phyloP scores from a whole-genome alignment of 352 stramenopile genomes.

The Globisporangium sylvaticum region DNA sequence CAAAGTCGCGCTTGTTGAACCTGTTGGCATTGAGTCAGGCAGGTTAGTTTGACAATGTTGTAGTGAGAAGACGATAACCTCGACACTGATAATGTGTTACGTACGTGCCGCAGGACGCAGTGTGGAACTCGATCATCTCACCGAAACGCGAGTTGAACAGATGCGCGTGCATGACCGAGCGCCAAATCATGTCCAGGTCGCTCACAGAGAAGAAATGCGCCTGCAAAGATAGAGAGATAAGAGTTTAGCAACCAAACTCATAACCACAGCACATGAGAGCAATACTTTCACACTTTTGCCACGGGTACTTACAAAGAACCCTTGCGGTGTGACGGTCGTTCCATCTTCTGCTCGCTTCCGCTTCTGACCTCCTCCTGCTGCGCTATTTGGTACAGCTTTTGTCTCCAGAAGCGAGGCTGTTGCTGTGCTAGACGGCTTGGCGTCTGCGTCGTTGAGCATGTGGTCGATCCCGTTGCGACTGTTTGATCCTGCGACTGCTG shows the following conservation, averaged over 20 bases:
- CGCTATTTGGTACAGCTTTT: background rate
- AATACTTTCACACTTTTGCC: background rate
- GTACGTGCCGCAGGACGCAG: conserved; percentile 44
- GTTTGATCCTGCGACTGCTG: background rate
- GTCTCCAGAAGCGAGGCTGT: background rate
- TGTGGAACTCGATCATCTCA: conserved; percentile 63
- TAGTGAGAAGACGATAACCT: background rate
- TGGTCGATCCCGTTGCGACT: conserved; percentile 8
- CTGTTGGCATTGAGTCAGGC: conserved; percentile 18
- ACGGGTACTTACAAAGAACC: conserved; percentile 14
- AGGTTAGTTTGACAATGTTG: background rate
- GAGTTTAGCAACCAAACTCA: background rate
- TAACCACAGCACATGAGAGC: background rate
- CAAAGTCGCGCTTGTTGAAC: conserved; percentile 62
- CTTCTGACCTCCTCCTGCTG: conserved; percentile 9
- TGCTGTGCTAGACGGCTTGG: background rate
- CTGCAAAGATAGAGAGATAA: conserved; percentile 14
- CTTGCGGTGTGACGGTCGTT: background rate
- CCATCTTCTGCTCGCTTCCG: conserved; percentile 14
- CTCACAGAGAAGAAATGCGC: conserved; percentile 52
- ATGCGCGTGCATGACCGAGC: conserved; percentile 57
- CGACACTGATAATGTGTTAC: conserved; percentile 7
- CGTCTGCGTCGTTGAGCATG: conserved; percentile 13
- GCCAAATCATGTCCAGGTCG: conserved; percentile 60
- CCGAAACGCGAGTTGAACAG: conserved; percentile 57